phyloP scores from a whole-genome alignment of 768 basidiomycete species.

The Cyathus striatus region DNA sequence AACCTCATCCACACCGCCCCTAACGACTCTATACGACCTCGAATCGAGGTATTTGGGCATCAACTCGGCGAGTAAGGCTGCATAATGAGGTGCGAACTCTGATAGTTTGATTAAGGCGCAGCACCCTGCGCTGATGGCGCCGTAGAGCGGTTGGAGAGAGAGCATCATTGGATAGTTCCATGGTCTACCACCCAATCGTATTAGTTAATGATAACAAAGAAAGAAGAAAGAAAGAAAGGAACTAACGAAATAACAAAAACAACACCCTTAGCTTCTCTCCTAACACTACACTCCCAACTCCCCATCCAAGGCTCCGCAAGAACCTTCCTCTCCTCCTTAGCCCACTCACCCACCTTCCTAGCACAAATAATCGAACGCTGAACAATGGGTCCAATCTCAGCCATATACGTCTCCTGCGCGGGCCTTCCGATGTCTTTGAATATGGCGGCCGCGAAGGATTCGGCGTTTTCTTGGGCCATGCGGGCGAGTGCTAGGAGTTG shows the following conservation, averaged over 20 bases:
- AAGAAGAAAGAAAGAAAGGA: neutral
- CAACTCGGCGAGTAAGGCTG: slow-evolving; percentile 37
- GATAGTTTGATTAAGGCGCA: slow-evolving; percentile 58
- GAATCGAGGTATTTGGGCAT: slow-evolving; percentile 10
- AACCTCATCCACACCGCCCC: slow-evolving; percentile 6
- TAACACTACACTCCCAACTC: slow-evolving; percentile 46
- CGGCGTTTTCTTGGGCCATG: slow-evolving; percentile 55
- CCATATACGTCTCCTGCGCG: slow-evolving; percentile 27
- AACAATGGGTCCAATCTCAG: slow-evolving; percentile 42
- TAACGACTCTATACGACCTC: slow-evolving; percentile 5
- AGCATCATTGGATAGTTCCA: slow-evolving; percentile 55
- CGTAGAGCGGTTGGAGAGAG: slow-evolving; percentile 44
- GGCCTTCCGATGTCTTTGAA: slow-evolving; percentile 46
- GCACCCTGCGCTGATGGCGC: slow-evolving; percentile 64
- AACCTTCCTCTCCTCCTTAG: slow-evolving; percentile 33
- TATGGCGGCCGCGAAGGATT: slow-evolving; percentile 44
- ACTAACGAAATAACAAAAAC: slow-evolving; percentile 58
- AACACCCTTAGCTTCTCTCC: slow-evolving; percentile 57
- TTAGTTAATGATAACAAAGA: slow-evolving; percentile 8
- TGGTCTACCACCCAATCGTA: slow-evolving; percentile 23
- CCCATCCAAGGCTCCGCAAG: slow-evolving; percentile 32
- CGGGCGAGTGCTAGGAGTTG: slow-evolving; percentile 62
- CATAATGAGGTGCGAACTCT: slow-evolving; percentile 40
- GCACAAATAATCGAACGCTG: slow-evolving; percentile 37
- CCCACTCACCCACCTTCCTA: slow-evolving; percentile 55